Conservation (phyloP, 83 land plant genomes). For the Diphasiastrum complanatum region DNA sequence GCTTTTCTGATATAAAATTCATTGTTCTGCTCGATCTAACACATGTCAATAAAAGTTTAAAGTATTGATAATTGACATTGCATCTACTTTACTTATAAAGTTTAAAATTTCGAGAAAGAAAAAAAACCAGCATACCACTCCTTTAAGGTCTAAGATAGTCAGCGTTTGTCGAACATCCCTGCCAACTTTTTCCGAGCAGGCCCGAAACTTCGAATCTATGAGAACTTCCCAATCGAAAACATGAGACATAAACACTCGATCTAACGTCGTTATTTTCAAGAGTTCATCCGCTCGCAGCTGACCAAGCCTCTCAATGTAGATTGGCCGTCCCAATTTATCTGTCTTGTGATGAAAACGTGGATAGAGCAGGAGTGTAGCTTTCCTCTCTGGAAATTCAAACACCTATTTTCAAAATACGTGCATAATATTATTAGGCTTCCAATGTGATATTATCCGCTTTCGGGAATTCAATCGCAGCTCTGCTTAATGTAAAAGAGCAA, state of each 20-base stretch:
- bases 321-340: slow-evolving; percentile 35
- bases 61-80: no score
- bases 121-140: slow-evolving; percentile 27
- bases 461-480: no score
- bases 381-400: slow-evolving; percentile 40
- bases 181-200: slow-evolving; percentile 37
- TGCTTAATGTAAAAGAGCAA: no score
- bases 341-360: slow-evolving; percentile 43
- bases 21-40: no score
- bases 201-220: slow-evolving; percentile 37
- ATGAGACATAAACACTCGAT: slow-evolving; percentile 39
- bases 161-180: slow-evolving; percentile 26
- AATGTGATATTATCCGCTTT: no score
- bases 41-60: no score
- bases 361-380: slow-evolving; percentile 23
- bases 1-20: no score
- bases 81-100: no score
- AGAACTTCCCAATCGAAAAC: slow-evolving; percentile 39
- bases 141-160: slow-evolving; percentile 43
- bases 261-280: slow-evolving; percentile 31
- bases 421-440: no score
- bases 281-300: slow-evolving; percentile 37
- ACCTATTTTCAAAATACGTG: slow-evolving; percentile 30
- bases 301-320: slow-evolving; percentile 39
- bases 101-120: background rate